A percentile compares a stretch with the other conserved stretches of the same genome.
phyloP scores from a whole-genome alignment of 306 rosid genomes.

The Canavalia gladiata region DNA sequence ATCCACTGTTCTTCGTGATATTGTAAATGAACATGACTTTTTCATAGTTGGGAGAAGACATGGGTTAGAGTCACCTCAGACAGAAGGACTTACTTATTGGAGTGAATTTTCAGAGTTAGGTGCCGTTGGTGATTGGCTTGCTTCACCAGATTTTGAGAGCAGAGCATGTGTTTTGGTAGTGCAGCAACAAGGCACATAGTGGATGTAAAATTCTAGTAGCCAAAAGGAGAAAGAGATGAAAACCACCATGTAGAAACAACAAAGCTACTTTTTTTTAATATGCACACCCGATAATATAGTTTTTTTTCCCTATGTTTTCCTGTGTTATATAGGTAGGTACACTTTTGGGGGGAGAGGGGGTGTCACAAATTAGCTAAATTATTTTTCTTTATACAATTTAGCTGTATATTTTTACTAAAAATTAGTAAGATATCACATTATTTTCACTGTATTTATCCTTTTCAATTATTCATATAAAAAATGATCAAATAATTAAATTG shows the following conservation, averaged over 20 bases:
- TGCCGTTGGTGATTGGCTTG: conserved; percentile 69
- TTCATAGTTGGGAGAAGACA: conserved; percentile 68
- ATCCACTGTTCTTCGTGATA: conserved; percentile 40
- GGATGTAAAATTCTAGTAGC: neutral
- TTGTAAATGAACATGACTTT: conserved; percentile 55
- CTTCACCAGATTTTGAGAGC: conserved; percentile 58
- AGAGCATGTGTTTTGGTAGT: conserved; percentile 63
- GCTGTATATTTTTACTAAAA: too few relatives aligned
- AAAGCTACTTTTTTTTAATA: too few relatives aligned
- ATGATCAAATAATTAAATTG: too few relatives aligned
- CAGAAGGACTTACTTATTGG: conserved; percentile 61
- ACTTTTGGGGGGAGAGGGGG: too few relatives aligned
- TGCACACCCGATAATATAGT: too few relatives aligned
- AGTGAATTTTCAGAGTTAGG: conserved; percentile 70
- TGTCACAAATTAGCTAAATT: neutral
- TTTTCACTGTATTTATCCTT: too few relatives aligned
- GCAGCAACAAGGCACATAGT: conserved; percentile 55
- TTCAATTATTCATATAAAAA: too few relatives aligned
- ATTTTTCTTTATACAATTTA: neutral
- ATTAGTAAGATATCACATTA: too few relatives aligned
- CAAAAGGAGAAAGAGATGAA: neutral
- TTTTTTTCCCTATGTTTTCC: too few relatives aligned
- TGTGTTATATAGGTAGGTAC: neutral
- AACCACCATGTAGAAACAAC: neutral
- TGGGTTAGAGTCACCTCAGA: conserved; percentile 52